Conservation (phyloP, 1,284 basidiomycete species). For the Cutaneotrichosporon spelunceum region DNA sequence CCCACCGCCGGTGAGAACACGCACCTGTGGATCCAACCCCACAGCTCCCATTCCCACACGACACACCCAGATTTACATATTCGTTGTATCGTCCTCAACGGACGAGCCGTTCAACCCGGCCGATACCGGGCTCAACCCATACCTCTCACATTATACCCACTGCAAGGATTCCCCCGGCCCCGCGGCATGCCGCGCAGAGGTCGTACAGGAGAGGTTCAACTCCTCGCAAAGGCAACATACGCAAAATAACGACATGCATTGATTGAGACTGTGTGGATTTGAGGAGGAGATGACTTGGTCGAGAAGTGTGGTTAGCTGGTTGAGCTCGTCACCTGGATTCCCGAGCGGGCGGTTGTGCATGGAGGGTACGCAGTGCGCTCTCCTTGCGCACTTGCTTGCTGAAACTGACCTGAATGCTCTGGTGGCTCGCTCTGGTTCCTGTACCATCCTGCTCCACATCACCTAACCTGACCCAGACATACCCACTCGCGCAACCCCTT, state of each 20-base stretch:
- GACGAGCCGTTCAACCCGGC: constrained; percentile 24
- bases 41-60: neutral
- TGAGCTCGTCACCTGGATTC: too few relatives aligned
- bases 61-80: neutral
- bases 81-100: constrained; percentile 21
- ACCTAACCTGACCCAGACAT: too few relatives aligned
- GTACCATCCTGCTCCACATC: too few relatives aligned
- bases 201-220: constrained; percentile 15
- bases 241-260: constrained; percentile 5
- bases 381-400: too few relatives aligned
- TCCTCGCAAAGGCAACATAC: constrained; percentile 10
- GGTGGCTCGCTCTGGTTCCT: too few relatives aligned
- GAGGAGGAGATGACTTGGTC: neutral
- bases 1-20: neutral
- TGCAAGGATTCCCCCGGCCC: constrained; percentile 18
- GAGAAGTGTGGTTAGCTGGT: too few relatives aligned
- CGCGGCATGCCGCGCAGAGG: constrained; percentile 2
- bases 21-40: constrained; percentile 4
- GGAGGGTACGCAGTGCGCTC: too few relatives aligned
- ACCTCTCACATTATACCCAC: constrained; percentile 23
- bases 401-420: too few relatives aligned
- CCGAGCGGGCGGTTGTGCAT: too few relatives aligned
- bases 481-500: too few relatives aligned
- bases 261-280: constrained; percentile 3
- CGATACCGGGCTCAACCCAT: constrained; percentile 21